phyloP scores from a whole-genome alignment of 2,329 filamentous ascomycete genomes.

The Neonectria sp. region DNA sequence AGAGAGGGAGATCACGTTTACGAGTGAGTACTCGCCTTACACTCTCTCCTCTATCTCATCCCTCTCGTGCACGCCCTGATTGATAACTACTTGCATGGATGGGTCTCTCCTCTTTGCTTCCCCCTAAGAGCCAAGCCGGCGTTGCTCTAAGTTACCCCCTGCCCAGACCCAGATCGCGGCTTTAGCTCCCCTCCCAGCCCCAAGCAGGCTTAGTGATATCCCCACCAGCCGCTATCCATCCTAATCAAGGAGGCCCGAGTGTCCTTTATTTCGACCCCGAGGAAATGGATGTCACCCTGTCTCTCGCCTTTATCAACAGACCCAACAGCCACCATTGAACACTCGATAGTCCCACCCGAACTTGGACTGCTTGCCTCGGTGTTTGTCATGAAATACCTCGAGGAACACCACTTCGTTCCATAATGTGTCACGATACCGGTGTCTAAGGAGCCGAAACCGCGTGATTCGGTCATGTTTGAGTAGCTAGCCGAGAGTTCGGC shows the following conservation, averaged over 20 bases:
- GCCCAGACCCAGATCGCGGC: conserved; percentile 41
- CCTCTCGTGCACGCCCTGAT: neutral
- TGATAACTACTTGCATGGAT: neutral
- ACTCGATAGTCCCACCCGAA: neutral
- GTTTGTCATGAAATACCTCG: too few relatives aligned
- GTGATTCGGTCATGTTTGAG: neutral
- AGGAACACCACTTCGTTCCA: neutral
- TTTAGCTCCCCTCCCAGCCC: conserved; percentile 32
- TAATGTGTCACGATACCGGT: conserved; percentile 5
- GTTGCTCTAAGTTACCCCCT: conserved; percentile 23
- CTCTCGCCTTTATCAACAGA: neutral
- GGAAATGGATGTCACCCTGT: neutral
- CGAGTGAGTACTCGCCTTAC: neutral
- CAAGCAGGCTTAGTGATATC: conserved; percentile 27
- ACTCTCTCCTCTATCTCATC: neutral
- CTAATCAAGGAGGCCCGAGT: conserved; percentile 40
- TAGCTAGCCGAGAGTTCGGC: conserved; percentile 12
- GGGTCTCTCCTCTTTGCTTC: too few relatives aligned
- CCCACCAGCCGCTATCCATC: conserved; percentile 33
- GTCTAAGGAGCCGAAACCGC: conserved; percentile 18
- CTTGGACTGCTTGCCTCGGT: neutral
- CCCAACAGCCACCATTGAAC: conserved; percentile 2
- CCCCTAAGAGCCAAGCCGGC: conserved; percentile 39
- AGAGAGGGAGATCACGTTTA: neutral
- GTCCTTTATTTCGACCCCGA: conserved; percentile 28